phyloP scores from a whole-genome alignment of 2,329 filamentous ascomycete species.

The Leptographium lundbergii region DNA sequence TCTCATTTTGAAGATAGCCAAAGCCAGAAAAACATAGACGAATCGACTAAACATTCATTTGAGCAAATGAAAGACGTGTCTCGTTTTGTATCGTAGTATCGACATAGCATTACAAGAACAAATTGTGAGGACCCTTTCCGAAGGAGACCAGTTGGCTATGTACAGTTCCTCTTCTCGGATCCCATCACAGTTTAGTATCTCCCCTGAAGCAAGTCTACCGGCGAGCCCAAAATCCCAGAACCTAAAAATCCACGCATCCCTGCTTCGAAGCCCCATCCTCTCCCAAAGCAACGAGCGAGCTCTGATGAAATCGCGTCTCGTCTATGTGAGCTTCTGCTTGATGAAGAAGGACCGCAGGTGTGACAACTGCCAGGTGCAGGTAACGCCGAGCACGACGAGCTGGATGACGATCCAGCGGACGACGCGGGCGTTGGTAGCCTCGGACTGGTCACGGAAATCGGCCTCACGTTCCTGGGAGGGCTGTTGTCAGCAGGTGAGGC shows the following conservation, averaged over 20 bases:
- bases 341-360: conserved; percentile 97
- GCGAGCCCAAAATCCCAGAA: background rate
- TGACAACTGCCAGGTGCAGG: conserved; percentile 94
- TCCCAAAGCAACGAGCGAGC: too few relatives aligned
- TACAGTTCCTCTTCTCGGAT: background rate
- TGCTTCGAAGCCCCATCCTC: too few relatives aligned
- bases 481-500: background rate
- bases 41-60: background rate
- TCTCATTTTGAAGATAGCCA: conserved; percentile 1
- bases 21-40: conserved; percentile 3
- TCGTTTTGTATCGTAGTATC: background rate
- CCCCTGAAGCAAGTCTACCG: background rate
- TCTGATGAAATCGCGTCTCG: background rate
- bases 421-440: conserved; percentile 81
- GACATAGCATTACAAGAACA: background rate
- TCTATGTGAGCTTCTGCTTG: conserved; percentile 96
- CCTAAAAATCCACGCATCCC: background rate
- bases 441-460: conserved; percentile 96
- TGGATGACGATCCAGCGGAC: conserved; percentile 92
- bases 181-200: background rate
- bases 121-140: background rate
- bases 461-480: conserved; percentile 73
- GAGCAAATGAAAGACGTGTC: background rate
- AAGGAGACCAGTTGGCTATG: background rate
- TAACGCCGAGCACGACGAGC: conserved; percentile 67